Percentiles rank a stretch among this genome's conserved stretches.
These are phyloP conservation scores for Lyophyllum semitale DNA, from an alignment of 768 basidiomycete genomes.

Conservation along the genomic window DNA sequence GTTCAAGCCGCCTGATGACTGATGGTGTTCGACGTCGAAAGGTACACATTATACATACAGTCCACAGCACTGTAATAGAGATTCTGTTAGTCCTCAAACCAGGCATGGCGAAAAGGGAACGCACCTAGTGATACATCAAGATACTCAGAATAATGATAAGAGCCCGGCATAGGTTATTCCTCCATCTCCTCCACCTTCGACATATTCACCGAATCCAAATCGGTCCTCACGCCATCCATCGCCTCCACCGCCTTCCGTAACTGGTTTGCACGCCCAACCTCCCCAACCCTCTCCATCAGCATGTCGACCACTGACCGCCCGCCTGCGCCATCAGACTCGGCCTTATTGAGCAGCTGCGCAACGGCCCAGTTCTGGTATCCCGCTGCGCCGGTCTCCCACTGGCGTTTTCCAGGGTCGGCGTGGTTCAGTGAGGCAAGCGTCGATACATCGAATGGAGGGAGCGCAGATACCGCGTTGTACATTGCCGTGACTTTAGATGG, in stretches of 20 bases:
- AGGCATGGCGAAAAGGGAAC: too few relatives aligned
- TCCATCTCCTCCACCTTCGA: slow-evolving; percentile 4
- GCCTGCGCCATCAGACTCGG: slow-evolving; percentile 21
- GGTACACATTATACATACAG: too few relatives aligned
- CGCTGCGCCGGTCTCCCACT: slow-evolving; percentile 74
- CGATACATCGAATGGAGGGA: slow-evolving; percentile 45
- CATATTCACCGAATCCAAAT: slow-evolving; percentile 5
- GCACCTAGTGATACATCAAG: neutral
- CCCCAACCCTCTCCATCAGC: slow-evolving; percentile 19
- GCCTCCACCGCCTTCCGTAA: slow-evolving; percentile 29
- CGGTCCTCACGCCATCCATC: slow-evolving; percentile 11
- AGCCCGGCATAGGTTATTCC: neutral
- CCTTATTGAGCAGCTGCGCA: slow-evolving; percentile 46
- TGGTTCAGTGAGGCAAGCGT: slow-evolving; percentile 40
- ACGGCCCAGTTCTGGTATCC: slow-evolving; percentile 84
- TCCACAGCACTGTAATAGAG: too few relatives aligned
- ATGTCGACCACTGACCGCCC: slow-evolving; percentile 23
- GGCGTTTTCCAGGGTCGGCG: slow-evolving; percentile 64
- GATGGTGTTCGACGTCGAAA: too few relatives aligned
- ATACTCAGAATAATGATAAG: slow-evolving; percentile 8
- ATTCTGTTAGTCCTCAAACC: too few relatives aligned
- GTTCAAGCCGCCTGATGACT: too few relatives aligned
- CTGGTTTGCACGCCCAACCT: slow-evolving; percentile 26
- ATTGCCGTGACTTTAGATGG: slow-evolving; percentile 42
- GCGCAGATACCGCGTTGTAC: slow-evolving; percentile 48